These are phyloP conservation scores for Solanum microdontum DNA, from an alignment of 257 asterid species.

Conservation along the genomic window DNA sequence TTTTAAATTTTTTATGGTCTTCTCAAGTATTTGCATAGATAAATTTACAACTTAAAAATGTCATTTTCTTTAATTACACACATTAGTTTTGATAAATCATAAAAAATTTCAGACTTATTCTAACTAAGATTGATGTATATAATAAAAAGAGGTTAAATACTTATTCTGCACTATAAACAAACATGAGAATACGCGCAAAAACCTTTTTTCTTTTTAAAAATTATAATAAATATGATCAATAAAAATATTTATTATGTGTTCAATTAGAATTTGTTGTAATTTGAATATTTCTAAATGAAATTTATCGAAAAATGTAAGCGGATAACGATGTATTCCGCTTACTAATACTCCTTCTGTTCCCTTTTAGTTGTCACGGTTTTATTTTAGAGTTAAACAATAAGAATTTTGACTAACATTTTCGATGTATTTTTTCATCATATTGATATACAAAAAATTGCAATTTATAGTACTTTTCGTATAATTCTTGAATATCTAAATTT, in stretches of 20 bases:
- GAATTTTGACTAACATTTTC: too few relatives aligned
- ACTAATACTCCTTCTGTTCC: accelerated
- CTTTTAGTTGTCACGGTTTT: too few relatives aligned
- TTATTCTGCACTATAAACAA: not conserved
- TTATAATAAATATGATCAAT: not conserved
- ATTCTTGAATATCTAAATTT: too few relatives aligned
- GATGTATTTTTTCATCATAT: too few relatives aligned
- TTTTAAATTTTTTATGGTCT: not conserved
- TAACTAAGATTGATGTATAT: not conserved
- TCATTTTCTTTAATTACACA: not conserved
- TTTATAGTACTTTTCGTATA: too few relatives aligned
- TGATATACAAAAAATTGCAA: too few relatives aligned
- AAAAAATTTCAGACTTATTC: too few relatives aligned
- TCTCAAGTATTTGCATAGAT: not conserved
- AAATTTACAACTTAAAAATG: not conserved
- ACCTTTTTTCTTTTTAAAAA: not conserved
- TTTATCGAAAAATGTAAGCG: not conserved
- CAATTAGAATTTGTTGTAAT: not conserved
- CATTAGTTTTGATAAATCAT: too few relatives aligned
- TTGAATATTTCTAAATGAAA: not conserved
- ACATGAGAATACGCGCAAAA: not conserved
- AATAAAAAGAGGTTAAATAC: not conserved
- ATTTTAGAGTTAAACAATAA: too few relatives aligned
- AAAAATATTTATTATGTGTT: not conserved
- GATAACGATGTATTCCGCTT: not conserved